phyloP scores from a whole-genome alignment of 331 rosid genomes.

The Prunus yedoensis region DNA sequence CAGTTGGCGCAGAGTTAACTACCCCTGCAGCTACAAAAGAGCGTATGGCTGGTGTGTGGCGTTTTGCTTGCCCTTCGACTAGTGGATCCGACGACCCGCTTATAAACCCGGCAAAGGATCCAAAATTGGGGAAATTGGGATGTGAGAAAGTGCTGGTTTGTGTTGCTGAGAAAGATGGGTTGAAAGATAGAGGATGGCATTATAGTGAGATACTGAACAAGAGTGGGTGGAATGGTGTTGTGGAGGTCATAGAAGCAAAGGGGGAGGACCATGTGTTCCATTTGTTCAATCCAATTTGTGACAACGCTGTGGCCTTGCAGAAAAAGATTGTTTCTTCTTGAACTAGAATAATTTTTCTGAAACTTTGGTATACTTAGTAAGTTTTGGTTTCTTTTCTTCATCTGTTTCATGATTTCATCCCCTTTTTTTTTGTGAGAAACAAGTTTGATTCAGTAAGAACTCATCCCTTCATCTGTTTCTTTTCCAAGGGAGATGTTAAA shows the following conservation, averaged over 20 bases:
- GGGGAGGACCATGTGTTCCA: constrained; percentile 22
- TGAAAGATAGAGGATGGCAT: constrained; percentile 14
- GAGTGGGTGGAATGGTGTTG: constrained; percentile 15
- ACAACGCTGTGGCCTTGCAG: constrained; percentile 10
- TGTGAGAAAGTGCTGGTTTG: constrained; percentile 28
- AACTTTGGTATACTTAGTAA: too few relatives aligned
- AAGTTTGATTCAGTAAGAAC: too few relatives aligned
- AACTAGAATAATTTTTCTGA: neutral
- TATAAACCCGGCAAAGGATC: constrained; percentile 22
- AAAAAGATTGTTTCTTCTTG: constrained; percentile 14
- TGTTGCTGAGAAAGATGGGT: constrained; percentile 27
- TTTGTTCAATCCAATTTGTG: constrained; percentile 5
- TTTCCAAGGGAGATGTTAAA: too few relatives aligned
- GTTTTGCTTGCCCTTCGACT: neutral
- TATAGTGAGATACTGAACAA: constrained; percentile 5
- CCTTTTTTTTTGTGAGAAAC: too few relatives aligned
- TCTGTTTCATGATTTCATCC: too few relatives aligned
- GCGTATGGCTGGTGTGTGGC: neutral
- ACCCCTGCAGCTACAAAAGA: neutral
- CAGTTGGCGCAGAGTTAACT: neutral
- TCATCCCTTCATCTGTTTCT: too few relatives aligned
- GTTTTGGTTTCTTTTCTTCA: too few relatives aligned
- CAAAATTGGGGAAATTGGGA: constrained; percentile 17
- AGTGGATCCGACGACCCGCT: constrained; percentile 22
- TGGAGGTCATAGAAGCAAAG: constrained; percentile 1